A percentile compares a stretch with the other conserved stretches of the same genome.
These are phyloP conservation scores for Bruguiera parviflora DNA, from an alignment of 345 rosid species.

Conservation along the genomic window DNA sequence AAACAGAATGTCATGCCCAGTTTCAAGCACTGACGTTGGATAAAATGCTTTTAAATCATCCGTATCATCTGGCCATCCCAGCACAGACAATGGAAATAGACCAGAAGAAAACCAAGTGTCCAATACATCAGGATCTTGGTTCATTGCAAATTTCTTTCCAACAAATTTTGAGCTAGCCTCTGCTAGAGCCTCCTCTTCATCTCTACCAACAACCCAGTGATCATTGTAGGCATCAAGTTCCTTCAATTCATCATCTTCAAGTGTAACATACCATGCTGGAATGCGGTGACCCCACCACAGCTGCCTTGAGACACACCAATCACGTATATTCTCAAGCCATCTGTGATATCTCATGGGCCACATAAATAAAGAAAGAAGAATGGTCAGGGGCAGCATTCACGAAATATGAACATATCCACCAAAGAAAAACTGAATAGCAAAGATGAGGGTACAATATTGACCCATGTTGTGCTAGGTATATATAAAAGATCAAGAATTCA, in stretches of 20 bases:
- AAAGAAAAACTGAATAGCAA: not conserved
- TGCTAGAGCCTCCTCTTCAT: slow-evolving; percentile 58
- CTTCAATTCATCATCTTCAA: slow-evolving; percentile 70
- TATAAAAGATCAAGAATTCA: not conserved
- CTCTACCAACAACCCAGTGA: slow-evolving; percentile 83
- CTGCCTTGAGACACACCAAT: slow-evolving; percentile 97
- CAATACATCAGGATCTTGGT: slow-evolving; percentile 91
- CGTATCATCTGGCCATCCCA: slow-evolving; percentile 96
- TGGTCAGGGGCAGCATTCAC: not conserved
- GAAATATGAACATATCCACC: not conserved
- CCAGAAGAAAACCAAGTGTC: slow-evolving; percentile 99
- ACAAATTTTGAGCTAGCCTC: slow-evolving; percentile 56
- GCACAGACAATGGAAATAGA: slow-evolving; percentile 68
- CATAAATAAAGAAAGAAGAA: not conserved
- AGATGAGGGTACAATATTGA: not conserved
- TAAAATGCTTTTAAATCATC: slow-evolving; percentile 82
- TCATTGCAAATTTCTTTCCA: slow-evolving; percentile 67
- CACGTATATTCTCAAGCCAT: slow-evolving; percentile 96
- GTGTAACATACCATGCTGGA: slow-evolving; percentile 87
- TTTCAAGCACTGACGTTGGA: slow-evolving; percentile 92
- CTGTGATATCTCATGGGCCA: slow-evolving; percentile 37
- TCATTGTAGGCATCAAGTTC: slow-evolving; percentile 76
- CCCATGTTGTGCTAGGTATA: not conserved
- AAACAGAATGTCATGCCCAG: slow-evolving; percentile 93
- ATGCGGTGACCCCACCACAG: slow-evolving; percentile 98